Evolutionary conservation across 805 yeast species (phyloP).

Genomic region (Barnettozyma californica): DNA sequence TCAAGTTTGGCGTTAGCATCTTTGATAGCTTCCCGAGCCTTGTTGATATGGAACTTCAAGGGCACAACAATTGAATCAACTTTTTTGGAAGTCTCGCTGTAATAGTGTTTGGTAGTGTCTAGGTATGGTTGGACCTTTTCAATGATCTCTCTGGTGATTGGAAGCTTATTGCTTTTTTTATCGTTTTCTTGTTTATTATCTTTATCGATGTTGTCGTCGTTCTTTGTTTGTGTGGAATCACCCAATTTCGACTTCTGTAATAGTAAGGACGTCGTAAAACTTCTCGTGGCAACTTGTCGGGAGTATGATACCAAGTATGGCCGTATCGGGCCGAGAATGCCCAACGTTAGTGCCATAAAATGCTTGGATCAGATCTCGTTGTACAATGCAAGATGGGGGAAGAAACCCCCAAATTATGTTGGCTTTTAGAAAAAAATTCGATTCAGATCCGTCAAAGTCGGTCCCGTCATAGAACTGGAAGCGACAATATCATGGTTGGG

Average conservation of each 20-base stretch:
- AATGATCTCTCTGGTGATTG: conserved; percentile 10
- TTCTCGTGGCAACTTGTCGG: not conserved
- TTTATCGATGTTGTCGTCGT: not conserved
- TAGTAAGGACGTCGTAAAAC: not conserved
- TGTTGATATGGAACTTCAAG: conserved; percentile 17
- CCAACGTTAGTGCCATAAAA: not conserved
- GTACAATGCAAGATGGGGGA: not conserved
- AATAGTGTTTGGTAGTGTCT: conserved; percentile 15
- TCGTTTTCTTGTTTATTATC: too few relatives aligned
- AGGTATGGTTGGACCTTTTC: conserved; percentile 19
- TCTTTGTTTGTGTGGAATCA: not conserved
- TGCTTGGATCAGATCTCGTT: not conserved
- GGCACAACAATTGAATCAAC: conserved; percentile 12
- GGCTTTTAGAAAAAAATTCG: too few relatives aligned
- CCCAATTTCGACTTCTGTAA: not conserved
- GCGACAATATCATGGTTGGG: conserved; percentile 25
- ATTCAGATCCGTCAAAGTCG: not conserved
- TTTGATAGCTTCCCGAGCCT: conserved; percentile 31
- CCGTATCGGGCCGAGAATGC: not conserved
- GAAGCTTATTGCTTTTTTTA: not conserved
- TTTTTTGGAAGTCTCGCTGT: conserved; percentile 14
- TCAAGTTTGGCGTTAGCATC: conserved; percentile 33
- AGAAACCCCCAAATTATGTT: too few relatives aligned
- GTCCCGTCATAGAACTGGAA: too few relatives aligned
- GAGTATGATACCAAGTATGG: not conserved